Base-by-base conservation (phyloP, 2,329 filamentous ascomycete genomes). In the Emergomyces pasteurianus region DNA sequence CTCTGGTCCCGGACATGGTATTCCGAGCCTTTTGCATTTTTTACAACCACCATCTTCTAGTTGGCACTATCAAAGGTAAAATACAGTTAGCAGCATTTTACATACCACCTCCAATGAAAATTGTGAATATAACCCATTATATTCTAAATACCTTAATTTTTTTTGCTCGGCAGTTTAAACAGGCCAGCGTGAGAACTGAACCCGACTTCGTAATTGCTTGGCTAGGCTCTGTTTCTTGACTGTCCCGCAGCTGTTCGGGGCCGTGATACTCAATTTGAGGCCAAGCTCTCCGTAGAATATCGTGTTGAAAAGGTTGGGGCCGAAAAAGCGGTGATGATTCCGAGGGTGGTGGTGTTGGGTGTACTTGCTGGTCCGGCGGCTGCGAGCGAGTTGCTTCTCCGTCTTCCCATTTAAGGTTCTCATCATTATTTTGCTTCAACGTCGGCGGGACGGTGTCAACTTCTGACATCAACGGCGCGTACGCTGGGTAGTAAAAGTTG, bases 11-110 rank as follows among this genome's bases (percentile, higher is more conserved):
- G 60, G 60, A 18, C 60, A 61, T 16, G 56, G 47, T 31, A 61
- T 61, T 28, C 60, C 60, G 3, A 59, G 56, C 28, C 52, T 59
- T 53, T 61, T 61, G 47, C 60, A 61, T 59, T 59, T 61, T 28
- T 59, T 59, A 34, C 60, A 61, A n/a, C 60, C 60, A 49, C 60
- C 60, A 28, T 59, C 38, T 49, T 61, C 60, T 28, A 50, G 60
- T 36, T 54, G 36, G 23, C 60, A 61, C 55, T 57, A 46, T 36
- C n/a, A 26, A n/a, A 31, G 42, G 3, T n/a, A 31, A 31, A 31
- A 21, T 14, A 10, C 1, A 3, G 55, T 57, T 21, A 57, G 55
- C 18, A 47, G 23, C 16, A 1, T 6, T 21, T 14, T n/a, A 6
- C 40, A 40, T 46, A 8, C n/a, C 14, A 9, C 4, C 8, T 18